phyloP scores from a whole-genome alignment of 2,329 filamentous ascomycete genomes.

The Aspergillus fructus region DNA sequence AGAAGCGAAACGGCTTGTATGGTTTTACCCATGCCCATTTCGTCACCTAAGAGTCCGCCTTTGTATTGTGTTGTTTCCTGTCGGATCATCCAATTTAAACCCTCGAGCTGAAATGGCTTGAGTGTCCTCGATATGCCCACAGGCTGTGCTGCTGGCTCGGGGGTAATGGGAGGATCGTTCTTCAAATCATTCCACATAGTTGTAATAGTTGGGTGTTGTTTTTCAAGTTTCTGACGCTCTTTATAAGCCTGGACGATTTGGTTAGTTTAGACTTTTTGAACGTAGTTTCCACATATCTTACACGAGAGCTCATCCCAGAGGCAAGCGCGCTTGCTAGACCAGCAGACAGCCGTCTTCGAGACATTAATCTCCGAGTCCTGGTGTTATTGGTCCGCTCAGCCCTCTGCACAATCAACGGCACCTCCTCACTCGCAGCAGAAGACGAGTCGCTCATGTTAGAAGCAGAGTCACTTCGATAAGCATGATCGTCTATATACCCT shows the following conservation, averaged over 20 bases:
- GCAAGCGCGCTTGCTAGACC: constrained; percentile 2
- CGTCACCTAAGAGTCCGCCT: constrained; percentile 88
- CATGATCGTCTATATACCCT: constrained; percentile 18
- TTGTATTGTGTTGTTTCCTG: constrained; percentile 86
- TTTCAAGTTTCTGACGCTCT: constrained; percentile 69
- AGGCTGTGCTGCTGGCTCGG: constrained; percentile 68
- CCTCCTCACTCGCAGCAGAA: constrained; percentile 22
- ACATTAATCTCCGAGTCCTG: background rate
- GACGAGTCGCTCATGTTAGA: background rate
- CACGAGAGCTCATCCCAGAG: constrained; percentile 27
- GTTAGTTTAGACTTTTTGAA: constrained; percentile 32
- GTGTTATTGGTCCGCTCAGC: background rate
- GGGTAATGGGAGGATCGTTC: constrained; percentile 65
- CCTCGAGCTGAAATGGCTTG: constrained; percentile 92
- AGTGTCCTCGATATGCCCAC: constrained; percentile 74
- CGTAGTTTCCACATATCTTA: constrained; percentile 25
- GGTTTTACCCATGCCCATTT: constrained; percentile 99
- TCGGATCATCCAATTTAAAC: constrained; percentile 87
- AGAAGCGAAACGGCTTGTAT: constrained; percentile 97
- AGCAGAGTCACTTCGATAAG: constrained; percentile 16
- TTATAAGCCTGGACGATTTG: constrained; percentile 34
- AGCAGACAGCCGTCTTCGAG: background rate
- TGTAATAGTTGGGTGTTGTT: constrained; percentile 71
- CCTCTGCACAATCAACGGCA: constrained; percentile 9
- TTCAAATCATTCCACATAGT: constrained; percentile 84